Evolutionary conservation across 2,329 filamentous ascomycete genomes (phyloP).

Genomic region (Colletotrichum limetticola): DNA sequence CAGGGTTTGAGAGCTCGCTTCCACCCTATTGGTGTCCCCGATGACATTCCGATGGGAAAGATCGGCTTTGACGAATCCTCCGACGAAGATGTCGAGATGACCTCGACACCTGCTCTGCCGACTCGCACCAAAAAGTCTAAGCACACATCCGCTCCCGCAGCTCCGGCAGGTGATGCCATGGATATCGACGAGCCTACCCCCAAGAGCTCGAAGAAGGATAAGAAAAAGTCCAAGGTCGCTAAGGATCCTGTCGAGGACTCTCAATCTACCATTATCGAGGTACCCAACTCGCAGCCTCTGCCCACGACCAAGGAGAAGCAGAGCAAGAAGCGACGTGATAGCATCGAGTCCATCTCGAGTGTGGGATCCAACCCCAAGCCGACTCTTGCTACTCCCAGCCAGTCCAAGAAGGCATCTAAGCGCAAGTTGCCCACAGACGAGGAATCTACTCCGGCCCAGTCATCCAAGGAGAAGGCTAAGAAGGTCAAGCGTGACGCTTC

Average conservation of each 20-base stretch:
- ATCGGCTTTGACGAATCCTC: conserved; percentile 54
- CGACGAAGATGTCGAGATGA: conserved; percentile 59
- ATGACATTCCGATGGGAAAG: conserved; percentile 42
- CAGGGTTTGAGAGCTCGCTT: conserved; percentile 74
- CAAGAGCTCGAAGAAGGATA: conserved; percentile 43
- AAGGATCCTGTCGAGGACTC: conserved; percentile 7
- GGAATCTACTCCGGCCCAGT: conserved; percentile 46
- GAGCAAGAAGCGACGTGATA: conserved; percentile 44
- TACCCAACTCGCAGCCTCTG: conserved; percentile 34
- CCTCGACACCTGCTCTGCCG: conserved; percentile 46
- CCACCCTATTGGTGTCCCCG: conserved; percentile 69
- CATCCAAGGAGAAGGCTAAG: conserved; percentile 51
- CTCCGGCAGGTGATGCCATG: conserved; percentile 42
- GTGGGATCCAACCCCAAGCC: conserved; percentile 18
- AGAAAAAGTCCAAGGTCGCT: conserved; percentile 43
- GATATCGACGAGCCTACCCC: conserved; percentile 32
- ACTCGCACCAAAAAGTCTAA: conserved; percentile 47
- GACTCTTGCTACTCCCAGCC: conserved; percentile 10
- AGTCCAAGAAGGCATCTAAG: conserved; percentile 34
- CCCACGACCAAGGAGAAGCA: conserved; percentile 44
- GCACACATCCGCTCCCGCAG: conserved; percentile 37
- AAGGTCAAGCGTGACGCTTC: conserved; percentile 45
- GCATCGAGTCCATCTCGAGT: conserved; percentile 33
- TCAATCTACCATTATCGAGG: conserved; percentile 23
- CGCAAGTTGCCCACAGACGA: conserved; percentile 46